A percentile compares a stretch with the other conserved stretches of the same genome.
phyloP scores from a whole-genome alignment of 768 basidiomycete species.

The Leccinum longicurvipes region DNA sequence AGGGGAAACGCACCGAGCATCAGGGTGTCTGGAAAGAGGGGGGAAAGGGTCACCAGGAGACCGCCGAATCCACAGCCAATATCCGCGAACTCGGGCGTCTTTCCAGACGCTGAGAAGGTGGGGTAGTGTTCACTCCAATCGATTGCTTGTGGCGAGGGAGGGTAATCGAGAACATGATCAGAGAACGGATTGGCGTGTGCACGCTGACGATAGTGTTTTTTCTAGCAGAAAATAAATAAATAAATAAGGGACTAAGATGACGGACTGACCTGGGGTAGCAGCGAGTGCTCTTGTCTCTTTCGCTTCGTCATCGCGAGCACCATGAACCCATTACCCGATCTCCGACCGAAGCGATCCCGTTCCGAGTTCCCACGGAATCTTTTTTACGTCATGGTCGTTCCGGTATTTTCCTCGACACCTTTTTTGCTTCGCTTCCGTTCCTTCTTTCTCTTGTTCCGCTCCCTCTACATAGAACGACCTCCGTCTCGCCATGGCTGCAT shows the following conservation, averaged over 20 bases:
- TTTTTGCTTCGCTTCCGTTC: constrained; percentile 1
- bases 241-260: neutral
- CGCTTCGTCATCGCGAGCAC: constrained; percentile 18
- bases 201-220: constrained; percentile 80
- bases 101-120: constrained; percentile 51
- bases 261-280: constrained; percentile 49
- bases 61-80: constrained; percentile 98
- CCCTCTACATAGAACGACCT: neutral
- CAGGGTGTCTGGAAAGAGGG: constrained; percentile 84
- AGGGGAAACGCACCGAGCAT: constrained; percentile 76
- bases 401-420: constrained; percentile 24
- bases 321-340: neutral
- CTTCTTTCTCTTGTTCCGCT: neutral
- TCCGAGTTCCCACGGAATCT: constrained; percentile 11
- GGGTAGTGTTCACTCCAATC: constrained; percentile 88
- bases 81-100: constrained; percentile 90
- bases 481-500: constrained; percentile 41
- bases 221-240: constrained; percentile 39
- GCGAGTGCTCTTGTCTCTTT: constrained; percentile 22
- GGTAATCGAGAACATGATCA: constrained; percentile 86
- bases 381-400: constrained; percentile 5
- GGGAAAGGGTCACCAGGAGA: constrained; percentile 82
- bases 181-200: constrained; percentile 87
- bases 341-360: neutral
- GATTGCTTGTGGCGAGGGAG: constrained; percentile 66